A percentile compares a stretch with the other conserved stretches of the same genome.
Conservation (phyloP, 1,284 basidiomycete genomes). For the Cutaneotrichosporon spelunceum region DNA sequence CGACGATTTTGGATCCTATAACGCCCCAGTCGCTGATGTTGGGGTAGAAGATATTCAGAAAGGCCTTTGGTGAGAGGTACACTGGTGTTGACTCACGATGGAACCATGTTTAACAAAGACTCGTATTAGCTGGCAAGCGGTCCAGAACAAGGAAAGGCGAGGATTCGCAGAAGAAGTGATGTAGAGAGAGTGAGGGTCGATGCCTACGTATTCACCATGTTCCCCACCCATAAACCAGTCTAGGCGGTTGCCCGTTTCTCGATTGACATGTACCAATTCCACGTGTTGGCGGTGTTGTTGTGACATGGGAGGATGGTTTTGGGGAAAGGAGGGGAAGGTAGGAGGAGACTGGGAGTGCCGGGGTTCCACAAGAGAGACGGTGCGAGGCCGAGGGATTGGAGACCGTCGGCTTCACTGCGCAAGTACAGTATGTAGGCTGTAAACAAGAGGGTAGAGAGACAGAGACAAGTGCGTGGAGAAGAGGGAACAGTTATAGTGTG, state of each 20-base stretch:
- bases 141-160: background rate
- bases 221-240: background rate
- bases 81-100: background rate
- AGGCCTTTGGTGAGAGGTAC: background rate
- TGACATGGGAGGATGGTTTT: background rate
- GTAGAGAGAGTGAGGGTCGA: background rate
- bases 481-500: too few relatives aligned
- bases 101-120: background rate
- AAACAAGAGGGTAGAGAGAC: too few relatives aligned
- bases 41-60: too few relatives aligned
- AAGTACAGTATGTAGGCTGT: too few relatives aligned
- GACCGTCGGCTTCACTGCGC: too few relatives aligned
- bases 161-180: background rate
- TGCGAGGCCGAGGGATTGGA: too few relatives aligned
- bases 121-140: background rate
- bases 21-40: too few relatives aligned
- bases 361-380: too few relatives aligned
- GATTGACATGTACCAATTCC: background rate
- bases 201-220: background rate
- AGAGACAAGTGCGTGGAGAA: too few relatives aligned
- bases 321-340: too few relatives aligned
- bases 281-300: background rate
- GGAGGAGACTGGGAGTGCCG: too few relatives aligned
- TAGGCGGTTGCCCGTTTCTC: background rate
- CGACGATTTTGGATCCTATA: background rate